Evolutionary conservation across 495 filamentous ascomycete species (phyloP), one percentile per base, ranked within the genome.

Genomic region (Polyplosphaeria fusca): DNA sequence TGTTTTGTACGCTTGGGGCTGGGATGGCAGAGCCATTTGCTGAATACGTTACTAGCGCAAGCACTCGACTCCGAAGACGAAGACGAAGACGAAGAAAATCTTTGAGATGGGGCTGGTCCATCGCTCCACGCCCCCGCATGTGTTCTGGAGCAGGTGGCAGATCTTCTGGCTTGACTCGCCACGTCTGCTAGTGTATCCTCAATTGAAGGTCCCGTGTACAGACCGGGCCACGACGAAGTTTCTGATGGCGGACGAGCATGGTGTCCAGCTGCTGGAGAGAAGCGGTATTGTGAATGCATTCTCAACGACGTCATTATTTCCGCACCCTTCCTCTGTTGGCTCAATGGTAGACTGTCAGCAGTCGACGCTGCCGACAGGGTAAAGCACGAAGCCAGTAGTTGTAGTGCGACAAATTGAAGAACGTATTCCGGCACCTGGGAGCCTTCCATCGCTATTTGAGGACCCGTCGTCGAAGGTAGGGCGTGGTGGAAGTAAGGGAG

Each of bases 361-460:
- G 53, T 53, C 1, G 53, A 48, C 1, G 53, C 35, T 0, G 26
- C 40, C n/a, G 37, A 46, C 4, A 53, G 11, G 9, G 53, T 63
- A 24, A 47, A 63, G 30, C 60, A 63, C 20, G 60, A 54, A 14
- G 53, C 53, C 23, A 63, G 30, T 4, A 63, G 53, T 26, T 54
- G 48, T 4, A 63, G 37, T 4, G 53, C 60, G 37, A 58, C 42
- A n/a, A 43, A 48, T 5, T 58, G 22, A 16, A 58, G 18, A 12
- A 54, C 5, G 5, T 16, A 16, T 23, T 58, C 41, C 0, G 47
- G 49, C 16, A 2, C 3, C 5, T 43, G 25, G 30, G 37, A 1
- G 22, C n/a, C 30, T 14, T n/a, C n/a, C n/a, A n/a, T n/a, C n/a
- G n/a, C n/a, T n/a, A n/a, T n/a, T n/a, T n/a, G n/a, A n/a, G n/a